phyloP scores from a whole-genome alignment of 345 rosid genomes.

The Cardamine occulta region DNA sequence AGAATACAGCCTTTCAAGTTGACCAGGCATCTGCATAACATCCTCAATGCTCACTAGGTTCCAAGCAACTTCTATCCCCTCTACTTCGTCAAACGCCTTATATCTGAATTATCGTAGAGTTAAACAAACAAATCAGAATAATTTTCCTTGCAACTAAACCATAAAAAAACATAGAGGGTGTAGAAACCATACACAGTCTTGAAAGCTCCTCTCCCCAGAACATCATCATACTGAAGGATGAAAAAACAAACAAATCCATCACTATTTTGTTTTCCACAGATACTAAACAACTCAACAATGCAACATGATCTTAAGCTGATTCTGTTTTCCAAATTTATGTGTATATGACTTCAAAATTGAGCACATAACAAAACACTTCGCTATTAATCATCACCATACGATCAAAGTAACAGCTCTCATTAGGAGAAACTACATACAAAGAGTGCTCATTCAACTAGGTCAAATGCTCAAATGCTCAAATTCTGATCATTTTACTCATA shows the following conservation, averaged over 20 bases:
- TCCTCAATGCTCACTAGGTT: constrained; percentile 79
- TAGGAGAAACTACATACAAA: neutral
- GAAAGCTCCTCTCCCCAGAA: constrained; percentile 93
- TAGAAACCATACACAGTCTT: constrained; percentile 90
- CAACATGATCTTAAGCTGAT: constrained; percentile 1
- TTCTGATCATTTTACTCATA: neutral
- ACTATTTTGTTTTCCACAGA: neutral
- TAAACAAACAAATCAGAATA: neutral
- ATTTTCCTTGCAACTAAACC: neutral
- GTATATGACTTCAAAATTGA: neutral
- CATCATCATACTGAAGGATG: constrained; percentile 70
- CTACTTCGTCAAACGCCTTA: constrained; percentile 85
- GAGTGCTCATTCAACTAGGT: neutral
- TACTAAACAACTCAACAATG: neutral
- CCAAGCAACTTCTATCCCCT: constrained; percentile 97
- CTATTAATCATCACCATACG: neutral
- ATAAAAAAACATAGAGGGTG: constrained; percentile 38
- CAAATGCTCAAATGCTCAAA: neutral
- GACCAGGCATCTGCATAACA: constrained; percentile 73
- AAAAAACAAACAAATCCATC: constrained; percentile 17
- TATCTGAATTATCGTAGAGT: constrained; percentile 46
- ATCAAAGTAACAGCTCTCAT: neutral
- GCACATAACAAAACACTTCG: neutral
- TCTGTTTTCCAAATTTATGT: too few relatives aligned
- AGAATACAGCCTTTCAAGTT: constrained; percentile 74